Base-by-base conservation (phyloP, 2,329 filamentous ascomycete genomes). In the Coleophoma crateriformis region DNA sequence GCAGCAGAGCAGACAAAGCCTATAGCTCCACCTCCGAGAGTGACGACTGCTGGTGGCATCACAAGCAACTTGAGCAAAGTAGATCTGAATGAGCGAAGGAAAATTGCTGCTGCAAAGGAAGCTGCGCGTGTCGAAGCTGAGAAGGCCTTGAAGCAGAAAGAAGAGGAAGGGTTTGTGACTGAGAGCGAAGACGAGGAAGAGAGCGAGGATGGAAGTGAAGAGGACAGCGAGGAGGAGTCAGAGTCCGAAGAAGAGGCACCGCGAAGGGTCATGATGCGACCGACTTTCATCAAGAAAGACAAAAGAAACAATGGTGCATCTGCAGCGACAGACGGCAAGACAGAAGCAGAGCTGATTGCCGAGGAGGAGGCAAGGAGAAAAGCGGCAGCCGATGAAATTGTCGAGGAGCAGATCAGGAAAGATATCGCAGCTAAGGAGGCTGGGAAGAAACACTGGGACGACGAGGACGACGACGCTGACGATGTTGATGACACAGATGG, bases 401-500 rank as follows among this genome's bases (percentile, higher is more conserved):
- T 99, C 13, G 90, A 96, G 64, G 89, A 91, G 59, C 90, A 97
- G 64, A 82, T 97, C 40, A 84, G 87, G 61, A 88, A 88, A 57
- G 87, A 92, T 60, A 79, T 88, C 0, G 85, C 85, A 4, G 88
- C 87, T 19, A 81, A 84, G 48, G 84, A 84, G 1, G 82, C 83
- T 0, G 85, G 84, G 12, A 90, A 89, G 68, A 90, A 88, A 64
- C 84, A 90, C 61, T 96, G 91, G 90, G 91, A 96, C 45, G 75
- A 75, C 48, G 79, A 83, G n/a, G 81, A 84, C 5, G 78, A 79
- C 19, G 82, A 81, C 22, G 81, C 82, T 50, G 82, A 84, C 33
- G 87, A 88, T 44, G 85, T 97, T 17, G 90, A 97, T 67, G 94
- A 96, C 61, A 88, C 85, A 2, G 94, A 99, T 65, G 89, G 83